Conservation (phyloP, 352 stramenopile species). For the Globisporangium rhizosaccharum region DNA sequence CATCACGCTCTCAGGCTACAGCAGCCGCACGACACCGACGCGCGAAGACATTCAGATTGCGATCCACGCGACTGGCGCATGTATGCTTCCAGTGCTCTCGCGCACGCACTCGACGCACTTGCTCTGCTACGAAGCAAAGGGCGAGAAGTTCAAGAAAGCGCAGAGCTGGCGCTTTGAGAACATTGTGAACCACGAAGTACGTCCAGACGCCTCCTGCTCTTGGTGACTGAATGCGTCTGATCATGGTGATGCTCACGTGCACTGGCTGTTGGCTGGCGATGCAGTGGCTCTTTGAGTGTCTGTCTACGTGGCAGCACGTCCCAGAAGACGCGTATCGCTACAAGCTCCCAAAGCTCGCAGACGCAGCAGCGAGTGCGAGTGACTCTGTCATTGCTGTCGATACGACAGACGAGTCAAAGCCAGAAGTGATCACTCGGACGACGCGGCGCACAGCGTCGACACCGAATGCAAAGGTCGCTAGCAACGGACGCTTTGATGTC, state of each 20-base stretch:
- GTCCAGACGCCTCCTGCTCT: background rate
- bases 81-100: slow-evolving; percentile 77
- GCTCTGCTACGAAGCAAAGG: slow-evolving; percentile 66
- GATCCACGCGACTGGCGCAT: slow-evolving; percentile 78
- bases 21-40: slow-evolving; percentile 60
- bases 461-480: slow-evolving; percentile 14
- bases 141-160: slow-evolving; percentile 85
- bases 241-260: background rate
- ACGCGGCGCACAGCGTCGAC: slow-evolving; percentile 4
- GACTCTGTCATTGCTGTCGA: slow-evolving; percentile 12
- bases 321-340: slow-evolving; percentile 47
- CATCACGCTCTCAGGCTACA: slow-evolving; percentile 82
- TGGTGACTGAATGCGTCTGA: background rate
- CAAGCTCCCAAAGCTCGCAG: slow-evolving; percentile 10
- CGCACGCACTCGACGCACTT: slow-evolving; percentile 79
- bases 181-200: slow-evolving; percentile 76
- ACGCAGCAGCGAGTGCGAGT: background rate
- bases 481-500: slow-evolving; percentile 43
- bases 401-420: slow-evolving; percentile 4
- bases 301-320: slow-evolving; percentile 61
- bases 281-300: slow-evolving; percentile 75
- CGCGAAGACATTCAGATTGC: slow-evolving; percentile 82
- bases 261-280: slow-evolving; percentile 7
- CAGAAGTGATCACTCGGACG: background rate
- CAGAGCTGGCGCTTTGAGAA: slow-evolving; percentile 79